phyloP scores from a whole-genome alignment of 257 asterid species.

The Phtheirospermum japonicum region DNA sequence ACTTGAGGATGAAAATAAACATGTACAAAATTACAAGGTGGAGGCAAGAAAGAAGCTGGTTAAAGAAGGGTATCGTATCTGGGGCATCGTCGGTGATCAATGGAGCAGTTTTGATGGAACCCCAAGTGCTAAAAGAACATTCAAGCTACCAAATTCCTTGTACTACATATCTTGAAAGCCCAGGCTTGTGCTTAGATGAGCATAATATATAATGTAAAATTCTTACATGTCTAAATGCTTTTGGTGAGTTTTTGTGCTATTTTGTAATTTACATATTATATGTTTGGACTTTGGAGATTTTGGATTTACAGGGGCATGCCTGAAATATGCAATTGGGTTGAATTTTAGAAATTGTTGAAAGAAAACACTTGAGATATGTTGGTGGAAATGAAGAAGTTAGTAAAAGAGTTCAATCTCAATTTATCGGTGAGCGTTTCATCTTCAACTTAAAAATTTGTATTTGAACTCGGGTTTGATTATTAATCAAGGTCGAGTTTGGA shows the following conservation, averaged over 20 bases:
- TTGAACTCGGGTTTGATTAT: no score
- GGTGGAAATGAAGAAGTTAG: no score
- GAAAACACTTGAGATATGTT: neutral
- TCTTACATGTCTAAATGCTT: constrained; percentile 7
- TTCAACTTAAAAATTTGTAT: neutral
- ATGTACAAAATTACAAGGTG: constrained; percentile 37
- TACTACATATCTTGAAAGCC: constrained; percentile 40
- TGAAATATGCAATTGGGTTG: neutral
- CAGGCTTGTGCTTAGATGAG: neutral
- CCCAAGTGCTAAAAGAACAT: constrained; percentile 43
- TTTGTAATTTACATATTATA: neutral
- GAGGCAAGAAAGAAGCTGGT: constrained; percentile 46
- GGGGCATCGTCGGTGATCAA: constrained; percentile 50
- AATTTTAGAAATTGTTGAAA: constrained; percentile 15
- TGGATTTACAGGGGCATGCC: neutral
- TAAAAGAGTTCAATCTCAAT: no score
- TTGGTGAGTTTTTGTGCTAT: constrained; percentile 12
- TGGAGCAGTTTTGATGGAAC: constrained; percentile 53
- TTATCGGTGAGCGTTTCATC: no score
- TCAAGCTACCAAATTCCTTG: constrained; percentile 54
- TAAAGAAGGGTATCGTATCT: constrained; percentile 40
- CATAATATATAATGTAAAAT: constrained; percentile 1
- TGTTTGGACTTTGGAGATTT: neutral
- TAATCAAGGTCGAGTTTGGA: no score
- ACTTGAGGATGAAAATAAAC: constrained; percentile 31